These are phyloP conservation scores for Sporisorium scitamineum DNA, from an alignment of 1,284 basidiomycete genomes.

Conservation along the genomic window DNA sequence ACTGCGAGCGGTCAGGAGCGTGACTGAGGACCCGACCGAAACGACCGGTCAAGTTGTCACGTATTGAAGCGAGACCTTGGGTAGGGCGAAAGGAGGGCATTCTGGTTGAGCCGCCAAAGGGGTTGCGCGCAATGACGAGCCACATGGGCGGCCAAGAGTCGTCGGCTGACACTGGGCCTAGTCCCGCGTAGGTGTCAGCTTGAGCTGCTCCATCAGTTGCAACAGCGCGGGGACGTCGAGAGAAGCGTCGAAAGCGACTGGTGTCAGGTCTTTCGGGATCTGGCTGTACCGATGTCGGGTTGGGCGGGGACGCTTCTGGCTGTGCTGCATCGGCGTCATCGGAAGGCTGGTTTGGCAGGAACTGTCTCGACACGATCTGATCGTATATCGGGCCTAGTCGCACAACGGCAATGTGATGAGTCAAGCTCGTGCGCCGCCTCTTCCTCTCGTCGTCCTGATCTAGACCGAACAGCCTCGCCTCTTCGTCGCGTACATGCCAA, in stretches of 20 bases:
- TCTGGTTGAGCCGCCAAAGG: slow-evolving; percentile 17
- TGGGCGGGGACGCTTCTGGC: neutral
- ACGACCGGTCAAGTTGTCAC: slow-evolving; percentile 14
- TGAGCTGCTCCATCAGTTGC: neutral
- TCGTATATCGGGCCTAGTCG: slow-evolving; percentile 23
- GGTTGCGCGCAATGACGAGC: slow-evolving; percentile 45
- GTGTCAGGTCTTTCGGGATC: slow-evolving; percentile 26
- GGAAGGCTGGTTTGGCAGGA: slow-evolving; percentile 6
- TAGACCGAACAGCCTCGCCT: slow-evolving; percentile 31
- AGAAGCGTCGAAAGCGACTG: slow-evolving; percentile 35
- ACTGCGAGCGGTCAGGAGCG: slow-evolving; percentile 24
- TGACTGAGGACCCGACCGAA: slow-evolving; percentile 24
- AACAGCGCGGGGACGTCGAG: slow-evolving; percentile 18
- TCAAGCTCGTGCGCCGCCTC: slow-evolving; percentile 22
- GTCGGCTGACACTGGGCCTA: slow-evolving; percentile 31
- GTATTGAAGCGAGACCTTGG: slow-evolving; percentile 22
- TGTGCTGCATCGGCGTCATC: slow-evolving; percentile 1
- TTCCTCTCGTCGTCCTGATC: slow-evolving; percentile 24
- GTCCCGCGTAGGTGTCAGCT: slow-evolving; percentile 6
- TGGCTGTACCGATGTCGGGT: slow-evolving; percentile 1
- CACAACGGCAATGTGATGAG: slow-evolving; percentile 43
- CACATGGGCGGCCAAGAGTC: slow-evolving; percentile 49
- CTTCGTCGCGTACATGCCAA: slow-evolving; percentile 47
- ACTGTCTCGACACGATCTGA: slow-evolving; percentile 26
- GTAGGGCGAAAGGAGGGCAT: slow-evolving; percentile 17